These are phyloP conservation scores for Bidens hawaiensis DNA, from an alignment of 140 eudicot genomes.

Conservation along the genomic window DNA sequence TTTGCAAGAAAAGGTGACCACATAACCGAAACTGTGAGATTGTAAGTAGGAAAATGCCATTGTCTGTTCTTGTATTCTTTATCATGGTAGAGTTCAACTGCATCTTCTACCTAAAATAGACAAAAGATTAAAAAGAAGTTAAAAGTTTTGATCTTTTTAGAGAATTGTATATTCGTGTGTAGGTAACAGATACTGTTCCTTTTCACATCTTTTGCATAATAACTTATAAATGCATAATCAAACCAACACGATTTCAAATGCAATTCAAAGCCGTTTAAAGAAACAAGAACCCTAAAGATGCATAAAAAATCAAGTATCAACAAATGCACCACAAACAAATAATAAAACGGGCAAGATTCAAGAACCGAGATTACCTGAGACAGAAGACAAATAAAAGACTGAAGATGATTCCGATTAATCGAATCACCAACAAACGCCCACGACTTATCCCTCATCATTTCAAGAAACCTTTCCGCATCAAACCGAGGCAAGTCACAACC, in stretches of 20 bases:
- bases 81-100: constrained; percentile 69
- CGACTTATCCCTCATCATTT: constrained; percentile 74
- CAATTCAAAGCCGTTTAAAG: neutral
- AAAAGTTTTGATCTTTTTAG: neutral
- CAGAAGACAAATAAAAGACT: constrained; percentile 74
- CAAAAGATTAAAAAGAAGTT: neutral
- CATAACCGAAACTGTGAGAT: constrained; percentile 55
- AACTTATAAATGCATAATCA: neutral
- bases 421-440: constrained; percentile 98
- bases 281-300: constrained; percentile 13
- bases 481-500: constrained; percentile 67
- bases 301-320: neutral
- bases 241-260: neutral
- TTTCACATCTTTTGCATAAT: neutral
- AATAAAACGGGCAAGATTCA: neutral
- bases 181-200: no score
- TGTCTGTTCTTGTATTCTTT: constrained; percentile 55
- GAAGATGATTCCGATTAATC: constrained; percentile 85
- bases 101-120: constrained; percentile 64
- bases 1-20: constrained; percentile 91
- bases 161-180: no score
- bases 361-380: constrained; percentile 89
- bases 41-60: constrained; percentile 80
- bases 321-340: constrained; percentile 6
- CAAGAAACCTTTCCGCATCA: constrained; percentile 64